Evolutionary conservation across 2,329 filamentous ascomycete species (phyloP).

Genomic region (Bipolaris zeicola): DNA sequence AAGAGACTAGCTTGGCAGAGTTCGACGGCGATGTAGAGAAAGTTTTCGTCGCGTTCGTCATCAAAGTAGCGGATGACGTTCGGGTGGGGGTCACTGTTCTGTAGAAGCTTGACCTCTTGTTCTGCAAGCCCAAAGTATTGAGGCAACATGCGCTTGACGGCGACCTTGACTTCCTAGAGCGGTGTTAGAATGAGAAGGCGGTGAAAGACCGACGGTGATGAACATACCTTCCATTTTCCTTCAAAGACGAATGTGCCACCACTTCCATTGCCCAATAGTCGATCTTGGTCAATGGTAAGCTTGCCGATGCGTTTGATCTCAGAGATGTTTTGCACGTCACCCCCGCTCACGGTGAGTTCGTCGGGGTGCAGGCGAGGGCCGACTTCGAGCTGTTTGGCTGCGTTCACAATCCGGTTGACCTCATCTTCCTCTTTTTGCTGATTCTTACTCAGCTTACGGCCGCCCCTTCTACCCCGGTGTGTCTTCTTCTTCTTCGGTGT

Average conservation of each 20-base stretch:
- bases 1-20: slow-evolving; percentile 92
- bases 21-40: slow-evolving; percentile 95
- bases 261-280: slow-evolving; percentile 75
- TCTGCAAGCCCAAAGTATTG: slow-evolving; percentile 96
- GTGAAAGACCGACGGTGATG: background rate
- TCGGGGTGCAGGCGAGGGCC: slow-evolving; percentile 46
- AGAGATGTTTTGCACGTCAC: slow-evolving; percentile 54
- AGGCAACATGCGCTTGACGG: slow-evolving; percentile 94
- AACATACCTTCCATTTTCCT: slow-evolving; percentile 76
- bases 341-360: slow-evolving; percentile 48
- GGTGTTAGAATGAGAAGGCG: slow-evolving; percentile 12
- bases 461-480: slow-evolving; percentile 56
- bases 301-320: slow-evolving; percentile 64
- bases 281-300: slow-evolving; percentile 64
- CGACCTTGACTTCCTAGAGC: slow-evolving; percentile 75
- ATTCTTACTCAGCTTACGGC: slow-evolving; percentile 53
- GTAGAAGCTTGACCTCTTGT: slow-evolving; percentile 86
- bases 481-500: slow-evolving; percentile 57
- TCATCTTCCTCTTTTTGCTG: slow-evolving; percentile 45
- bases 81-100: slow-evolving; percentile 92
- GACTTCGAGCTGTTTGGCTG: slow-evolving; percentile 47
- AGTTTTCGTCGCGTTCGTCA: slow-evolving; percentile 84
- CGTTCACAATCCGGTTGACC: slow-evolving; percentile 48
- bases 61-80: slow-evolving; percentile 98
- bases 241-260: slow-evolving; percentile 97